phyloP scores from a whole-genome alignment of 2,329 filamentous ascomycete species.

The Cytospora piceae region DNA sequence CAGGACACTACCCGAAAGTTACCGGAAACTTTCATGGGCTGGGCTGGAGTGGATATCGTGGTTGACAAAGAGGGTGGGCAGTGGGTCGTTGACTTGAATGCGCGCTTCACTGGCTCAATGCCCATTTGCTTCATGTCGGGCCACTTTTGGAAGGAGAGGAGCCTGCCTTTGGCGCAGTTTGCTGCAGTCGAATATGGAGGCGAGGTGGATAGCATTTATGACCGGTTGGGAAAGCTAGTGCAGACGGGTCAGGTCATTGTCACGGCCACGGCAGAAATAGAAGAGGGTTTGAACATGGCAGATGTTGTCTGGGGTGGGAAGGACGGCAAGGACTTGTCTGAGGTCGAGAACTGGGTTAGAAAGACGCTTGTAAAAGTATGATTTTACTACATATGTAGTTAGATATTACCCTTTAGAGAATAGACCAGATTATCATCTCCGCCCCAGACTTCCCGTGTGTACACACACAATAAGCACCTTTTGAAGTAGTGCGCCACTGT shows the following conservation, averaged over 20 bases:
- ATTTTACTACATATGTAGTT: neutral
- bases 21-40: constrained; percentile 33
- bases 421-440: neutral
- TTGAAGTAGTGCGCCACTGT: neutral
- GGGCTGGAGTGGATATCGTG: constrained; percentile 35
- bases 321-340: constrained; percentile 26
- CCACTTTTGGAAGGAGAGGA: constrained; percentile 33
- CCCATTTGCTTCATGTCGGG: constrained; percentile 35
- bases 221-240: constrained; percentile 26
- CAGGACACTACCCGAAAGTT: constrained; percentile 32
- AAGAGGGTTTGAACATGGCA: constrained; percentile 32
- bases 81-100: constrained; percentile 36
- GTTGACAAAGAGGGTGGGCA: constrained; percentile 30
- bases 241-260: constrained; percentile 31
- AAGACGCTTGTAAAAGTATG: constrained; percentile 20
- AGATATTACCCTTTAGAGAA: neutral
- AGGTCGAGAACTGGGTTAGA: constrained; percentile 28
- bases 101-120: constrained; percentile 36
- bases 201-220: constrained; percentile 31
- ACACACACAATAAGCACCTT: neutral
- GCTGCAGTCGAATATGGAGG: constrained; percentile 33
- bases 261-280: constrained; percentile 33
- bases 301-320: constrained; percentile 34
- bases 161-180: constrained; percentile 33
- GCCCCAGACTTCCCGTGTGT: neutral